Conservation (phyloP, 306 rosid genomes). For the Fragaria iinumae region DNA sequence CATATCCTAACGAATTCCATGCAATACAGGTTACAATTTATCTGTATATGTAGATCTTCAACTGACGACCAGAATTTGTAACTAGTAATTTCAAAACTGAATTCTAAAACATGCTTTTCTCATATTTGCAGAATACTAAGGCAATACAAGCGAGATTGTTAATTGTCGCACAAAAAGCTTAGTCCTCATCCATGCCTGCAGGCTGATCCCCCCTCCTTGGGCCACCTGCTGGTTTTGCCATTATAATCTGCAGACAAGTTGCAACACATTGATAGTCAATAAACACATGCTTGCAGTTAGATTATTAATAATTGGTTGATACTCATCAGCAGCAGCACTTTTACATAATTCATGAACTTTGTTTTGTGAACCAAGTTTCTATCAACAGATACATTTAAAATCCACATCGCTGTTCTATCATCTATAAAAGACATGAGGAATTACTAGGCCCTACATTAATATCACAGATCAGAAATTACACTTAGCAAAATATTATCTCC, state of each 20-base stretch:
- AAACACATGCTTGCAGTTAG: background rate
- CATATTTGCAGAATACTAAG: conserved; percentile 20
- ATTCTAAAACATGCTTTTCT: conserved; percentile 5
- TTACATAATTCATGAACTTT: background rate
- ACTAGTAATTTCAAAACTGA: background rate
- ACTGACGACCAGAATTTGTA: conserved; percentile 5
- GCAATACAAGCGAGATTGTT: conserved; percentile 22
- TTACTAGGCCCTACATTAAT: background rate
- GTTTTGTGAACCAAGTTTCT: background rate
- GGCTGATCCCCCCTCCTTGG: conserved; percentile 67
- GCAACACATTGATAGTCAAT: background rate
- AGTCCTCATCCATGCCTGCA: conserved; percentile 87
- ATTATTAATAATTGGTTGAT: background rate
- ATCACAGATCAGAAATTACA: background rate
- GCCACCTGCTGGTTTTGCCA: conserved; percentile 95
- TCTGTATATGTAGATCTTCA: conserved; percentile 2
- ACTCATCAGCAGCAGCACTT: background rate
- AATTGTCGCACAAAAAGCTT: background rate
- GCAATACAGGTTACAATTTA: background rate
- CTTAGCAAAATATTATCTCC: background rate
- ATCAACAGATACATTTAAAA: background rate
- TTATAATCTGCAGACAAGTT: conserved; percentile 58
- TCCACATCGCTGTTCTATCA: background rate
- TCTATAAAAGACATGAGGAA: background rate
- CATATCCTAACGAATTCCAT: background rate